A percentile compares a stretch with the other conserved stretches of the same genome.
Evolutionary conservation across 371 early-diverging fungal genomes (phyloP).

Genomic region (Apophysomyces ossiformis): DNA sequence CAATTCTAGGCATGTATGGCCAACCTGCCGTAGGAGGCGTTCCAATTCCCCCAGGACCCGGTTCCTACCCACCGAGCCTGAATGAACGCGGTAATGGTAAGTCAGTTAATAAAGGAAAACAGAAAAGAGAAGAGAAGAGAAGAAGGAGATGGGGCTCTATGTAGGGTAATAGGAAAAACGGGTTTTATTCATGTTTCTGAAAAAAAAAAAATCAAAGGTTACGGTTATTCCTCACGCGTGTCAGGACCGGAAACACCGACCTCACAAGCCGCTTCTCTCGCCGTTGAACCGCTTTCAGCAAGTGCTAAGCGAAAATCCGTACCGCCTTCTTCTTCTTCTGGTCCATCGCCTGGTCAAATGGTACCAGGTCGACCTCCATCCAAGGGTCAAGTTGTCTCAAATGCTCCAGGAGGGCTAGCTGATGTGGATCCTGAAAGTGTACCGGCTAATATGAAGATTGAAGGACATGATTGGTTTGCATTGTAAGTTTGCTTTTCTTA

Average conservation of each 20-base stretch:
- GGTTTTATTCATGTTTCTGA: too few species aligned
- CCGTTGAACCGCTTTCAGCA: slow-evolving; percentile 10
- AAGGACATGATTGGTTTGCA: slow-evolving; percentile 92
- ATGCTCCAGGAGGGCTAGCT: slow-evolving; percentile 58
- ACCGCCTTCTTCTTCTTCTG: slow-evolving; percentile 13
- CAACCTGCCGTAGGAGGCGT: too few species aligned
- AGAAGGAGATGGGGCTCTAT: too few species aligned
- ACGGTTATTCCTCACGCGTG: slow-evolving; percentile 28
- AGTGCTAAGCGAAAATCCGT: slow-evolving; percentile 17
- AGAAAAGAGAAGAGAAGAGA: too few species aligned
- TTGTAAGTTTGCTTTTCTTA: slow-evolving; percentile 55
- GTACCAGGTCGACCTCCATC: slow-evolving; percentile 19
- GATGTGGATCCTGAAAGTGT: slow-evolving; percentile 87
- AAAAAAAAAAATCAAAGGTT: background rate
- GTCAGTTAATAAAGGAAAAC: too few species aligned
- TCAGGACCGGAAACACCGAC: slow-evolving; percentile 28
- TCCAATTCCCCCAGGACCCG: too few species aligned
- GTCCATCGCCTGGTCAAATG: slow-evolving; percentile 11
- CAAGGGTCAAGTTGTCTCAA: slow-evolving; percentile 13
- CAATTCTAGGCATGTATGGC: too few species aligned
- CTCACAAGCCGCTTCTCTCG: slow-evolving; percentile 23
- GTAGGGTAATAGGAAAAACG: too few species aligned
- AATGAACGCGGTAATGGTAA: too few species aligned
- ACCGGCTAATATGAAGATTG: slow-evolving; percentile 82
- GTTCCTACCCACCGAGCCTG: too few species aligned